These are phyloP conservation scores for Musa beccarii DNA, from an alignment of 176 grass and related monocot genomes.

Conservation along the genomic window DNA sequence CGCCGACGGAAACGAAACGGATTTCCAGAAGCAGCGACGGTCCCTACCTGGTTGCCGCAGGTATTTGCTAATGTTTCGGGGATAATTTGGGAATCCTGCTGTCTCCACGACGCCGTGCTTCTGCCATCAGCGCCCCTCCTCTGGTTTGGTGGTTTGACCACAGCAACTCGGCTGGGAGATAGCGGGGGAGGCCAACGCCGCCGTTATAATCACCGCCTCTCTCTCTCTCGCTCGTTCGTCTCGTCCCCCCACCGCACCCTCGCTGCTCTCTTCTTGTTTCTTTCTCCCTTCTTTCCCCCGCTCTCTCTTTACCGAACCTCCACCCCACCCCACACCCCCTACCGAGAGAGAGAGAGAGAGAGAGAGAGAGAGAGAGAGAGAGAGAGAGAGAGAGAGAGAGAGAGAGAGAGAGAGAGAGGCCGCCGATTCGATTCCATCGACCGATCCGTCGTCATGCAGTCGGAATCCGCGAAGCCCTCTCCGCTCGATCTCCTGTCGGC, in stretches of 20 bases:
- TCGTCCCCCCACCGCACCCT: too few relatives aligned
- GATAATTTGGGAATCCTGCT: too few relatives aligned
- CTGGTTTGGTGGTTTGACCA: too few relatives aligned
- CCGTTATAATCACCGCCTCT: background rate
- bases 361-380: background rate
- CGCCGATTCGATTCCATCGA: background rate
- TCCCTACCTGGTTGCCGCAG: too few relatives aligned
- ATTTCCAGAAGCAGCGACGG: too few relatives aligned
- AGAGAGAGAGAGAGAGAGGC: background rate
- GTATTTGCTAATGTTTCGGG: too few relatives aligned
- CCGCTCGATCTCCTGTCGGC: slow-evolving; percentile 21
- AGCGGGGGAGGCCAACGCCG: background rate
- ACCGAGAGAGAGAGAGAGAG: background rate
- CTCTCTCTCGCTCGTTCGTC: background rate
- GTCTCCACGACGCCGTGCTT: background rate
- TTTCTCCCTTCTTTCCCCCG: background rate
- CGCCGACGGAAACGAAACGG: too few relatives aligned
- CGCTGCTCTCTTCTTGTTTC: background rate
- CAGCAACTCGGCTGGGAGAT: background rate
- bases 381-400: background rate
- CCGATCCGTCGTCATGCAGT: background rate
- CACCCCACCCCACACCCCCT: background rate
- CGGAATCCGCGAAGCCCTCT: background rate
- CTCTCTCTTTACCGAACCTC: background rate
- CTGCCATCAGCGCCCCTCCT: background rate